phyloP scores from a whole-genome alignment of 441 rosid species.

The Gossypium schwendimanii region DNA sequence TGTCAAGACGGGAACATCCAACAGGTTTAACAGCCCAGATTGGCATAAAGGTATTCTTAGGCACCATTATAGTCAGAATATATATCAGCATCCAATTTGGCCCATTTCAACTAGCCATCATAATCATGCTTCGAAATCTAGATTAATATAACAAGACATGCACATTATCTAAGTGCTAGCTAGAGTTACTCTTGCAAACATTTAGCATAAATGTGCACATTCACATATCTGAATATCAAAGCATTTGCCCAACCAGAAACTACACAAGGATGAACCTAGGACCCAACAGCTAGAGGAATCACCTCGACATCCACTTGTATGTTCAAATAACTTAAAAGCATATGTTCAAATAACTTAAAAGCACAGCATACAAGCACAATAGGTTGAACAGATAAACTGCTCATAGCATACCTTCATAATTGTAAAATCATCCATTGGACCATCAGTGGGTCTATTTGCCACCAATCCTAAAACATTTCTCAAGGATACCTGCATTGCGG shows the following conservation, averaged over 20 bases:
- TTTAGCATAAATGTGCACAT: background rate
- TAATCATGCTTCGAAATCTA: background rate
- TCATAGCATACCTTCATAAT: constrained; percentile 63
- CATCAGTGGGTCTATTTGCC: constrained; percentile 51
- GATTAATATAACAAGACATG: background rate
- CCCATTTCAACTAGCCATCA: background rate
- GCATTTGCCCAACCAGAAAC: background rate
- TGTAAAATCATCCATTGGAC: constrained; percentile 83
- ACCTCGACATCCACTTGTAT: background rate
- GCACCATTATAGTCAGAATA: background rate
- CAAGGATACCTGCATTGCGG: constrained; percentile 90
- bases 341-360: background rate
- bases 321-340: too few relatives aligned
- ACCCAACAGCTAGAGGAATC: background rate
- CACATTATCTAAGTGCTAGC: background rate
- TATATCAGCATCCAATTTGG: background rate
- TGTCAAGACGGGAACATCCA: background rate
- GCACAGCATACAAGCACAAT: background rate
- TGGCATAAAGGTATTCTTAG: background rate
- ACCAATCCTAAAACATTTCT: constrained; percentile 75
- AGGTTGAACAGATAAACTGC: background rate
- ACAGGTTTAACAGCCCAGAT: background rate
- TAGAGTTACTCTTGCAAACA: background rate
- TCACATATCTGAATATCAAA: background rate
- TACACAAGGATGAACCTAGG: background rate